Evolutionary conservation across 805 yeast genomes (phyloP), one percentile per base, ranked within the genome.

Genomic region (Spathaspora boniae): DNA sequence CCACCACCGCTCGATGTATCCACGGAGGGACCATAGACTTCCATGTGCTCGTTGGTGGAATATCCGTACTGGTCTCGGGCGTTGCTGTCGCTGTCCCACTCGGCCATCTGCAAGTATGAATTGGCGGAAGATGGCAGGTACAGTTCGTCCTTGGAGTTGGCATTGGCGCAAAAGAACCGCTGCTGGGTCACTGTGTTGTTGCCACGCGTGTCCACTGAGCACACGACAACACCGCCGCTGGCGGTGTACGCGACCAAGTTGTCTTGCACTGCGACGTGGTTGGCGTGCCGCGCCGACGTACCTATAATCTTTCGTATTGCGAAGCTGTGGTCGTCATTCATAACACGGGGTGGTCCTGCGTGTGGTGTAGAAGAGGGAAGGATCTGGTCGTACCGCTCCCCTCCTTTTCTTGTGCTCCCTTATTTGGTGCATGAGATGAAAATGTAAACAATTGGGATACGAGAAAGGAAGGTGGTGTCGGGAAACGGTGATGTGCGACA

Each of bases 221-320:
- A 57, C 1, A 76, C 78, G 9, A 76, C 78, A 4, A 76, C 80
- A 4, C 82, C 82, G 16, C 80, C 80, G 40, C 80, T 72, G 9
- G 80, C 80, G 3, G 70, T 65, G 46, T 76, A 77, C 0, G 78
- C 82, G 16, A 77, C 49, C 3, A 61, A 36, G 38, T 68, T 57
- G 11, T 53, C 65, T 16, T 62, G 62, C 2, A 68, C 58, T 9
- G 62, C 54, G 37, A 74, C 58, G 26, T 70, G 71, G 18, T 67
- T 56, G 6, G 65, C 51, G 2, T 57, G 46, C 29, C 51, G 62
- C 2, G 78, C 70, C 1, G 81, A 72, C 0, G 76, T 66, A 1
- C 81, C 82, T 21, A 60, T 21, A 8, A 61, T 54, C 15, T 42
- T 15, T 20, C n/a, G n/a, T n/a, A n/a, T n/a, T n/a, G n/a, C n/a